Conservation (phyloP, 73 alveolate genomes). For the Durusdinium trenchii region DNA sequence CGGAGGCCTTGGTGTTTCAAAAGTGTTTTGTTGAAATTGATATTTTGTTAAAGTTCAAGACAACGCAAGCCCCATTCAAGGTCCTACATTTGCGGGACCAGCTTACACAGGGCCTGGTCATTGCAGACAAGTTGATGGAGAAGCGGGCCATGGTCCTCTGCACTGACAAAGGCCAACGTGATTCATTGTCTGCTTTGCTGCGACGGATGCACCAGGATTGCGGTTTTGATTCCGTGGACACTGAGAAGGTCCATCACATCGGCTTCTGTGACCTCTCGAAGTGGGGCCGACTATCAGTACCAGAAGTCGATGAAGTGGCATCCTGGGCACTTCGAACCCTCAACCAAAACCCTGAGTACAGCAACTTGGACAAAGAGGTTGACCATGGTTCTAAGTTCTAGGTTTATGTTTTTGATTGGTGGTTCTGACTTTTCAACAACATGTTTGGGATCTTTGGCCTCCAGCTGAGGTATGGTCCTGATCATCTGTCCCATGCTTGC, state of each 20-base stretch:
- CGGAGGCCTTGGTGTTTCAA: background rate
- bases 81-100: constrained; percentile 27
- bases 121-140: background rate
- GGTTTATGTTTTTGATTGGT: background rate
- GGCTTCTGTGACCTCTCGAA: constrained; percentile 28
- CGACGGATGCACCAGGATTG: background rate
- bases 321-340: background rate
- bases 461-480: constrained; percentile 5
- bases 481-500: background rate
- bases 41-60: background rate
- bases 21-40: background rate
- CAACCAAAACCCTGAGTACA: background rate
- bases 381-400: background rate
- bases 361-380: background rate
- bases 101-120: background rate
- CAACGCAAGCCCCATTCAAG: background rate
- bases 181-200: background rate
- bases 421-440: background rate
- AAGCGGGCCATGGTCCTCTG: background rate
- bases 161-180: background rate
- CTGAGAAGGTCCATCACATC: background rate
- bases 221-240: background rate
- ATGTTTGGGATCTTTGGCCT: background rate
- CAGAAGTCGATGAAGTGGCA: background rate
- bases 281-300: background rate